Conservation (phyloP, 2,329 filamentous ascomycete species). For the Colletotrichum paranaense region DNA sequence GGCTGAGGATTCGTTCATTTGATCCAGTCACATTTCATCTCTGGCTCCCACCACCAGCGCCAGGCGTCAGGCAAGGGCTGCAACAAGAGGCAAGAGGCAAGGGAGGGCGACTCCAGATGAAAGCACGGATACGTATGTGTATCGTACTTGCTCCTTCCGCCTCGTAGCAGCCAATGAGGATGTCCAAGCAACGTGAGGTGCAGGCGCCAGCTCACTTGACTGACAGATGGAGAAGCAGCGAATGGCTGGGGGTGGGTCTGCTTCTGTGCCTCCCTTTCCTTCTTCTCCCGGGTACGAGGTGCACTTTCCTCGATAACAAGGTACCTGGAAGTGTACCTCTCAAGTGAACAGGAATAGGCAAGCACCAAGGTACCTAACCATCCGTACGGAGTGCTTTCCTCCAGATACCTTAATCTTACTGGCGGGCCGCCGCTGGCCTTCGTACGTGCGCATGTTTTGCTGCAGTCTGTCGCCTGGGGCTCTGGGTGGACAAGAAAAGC, state of each 20-base stretch:
- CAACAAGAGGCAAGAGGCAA: slow-evolving; percentile 7
- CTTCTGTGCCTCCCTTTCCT: neutral
- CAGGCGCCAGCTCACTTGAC: neutral
- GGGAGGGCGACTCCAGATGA: neutral
- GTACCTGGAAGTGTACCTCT: no score
- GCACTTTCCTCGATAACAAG: no score
- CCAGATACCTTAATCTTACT: neutral
- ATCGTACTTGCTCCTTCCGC: no score
- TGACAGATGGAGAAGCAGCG: neutral
- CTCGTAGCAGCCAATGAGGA: neutral
- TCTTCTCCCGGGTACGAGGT: neutral
- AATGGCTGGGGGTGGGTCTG: slow-evolving; percentile 23
- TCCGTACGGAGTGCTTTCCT: no score
- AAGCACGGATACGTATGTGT: slow-evolving; percentile 16
- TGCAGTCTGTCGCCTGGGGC: slow-evolving; percentile 12
- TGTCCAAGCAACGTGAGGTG: neutral
- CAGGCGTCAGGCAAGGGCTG: neutral
- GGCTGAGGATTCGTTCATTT: slow-evolving; percentile 17
- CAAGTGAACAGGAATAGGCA: no score
- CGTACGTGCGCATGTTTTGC: neutral
- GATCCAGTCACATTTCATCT: slow-evolving; percentile 1
- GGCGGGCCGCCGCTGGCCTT: no score
- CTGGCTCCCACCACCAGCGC: neutral
- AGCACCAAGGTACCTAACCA: no score
- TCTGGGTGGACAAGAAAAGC: slow-evolving; percentile 6